A percentile compares a stretch with the other conserved stretches of the same genome.
phyloP scores from a whole-genome alignment of 495 filamentous ascomycete species.

The Stereocaulon alpinum region DNA sequence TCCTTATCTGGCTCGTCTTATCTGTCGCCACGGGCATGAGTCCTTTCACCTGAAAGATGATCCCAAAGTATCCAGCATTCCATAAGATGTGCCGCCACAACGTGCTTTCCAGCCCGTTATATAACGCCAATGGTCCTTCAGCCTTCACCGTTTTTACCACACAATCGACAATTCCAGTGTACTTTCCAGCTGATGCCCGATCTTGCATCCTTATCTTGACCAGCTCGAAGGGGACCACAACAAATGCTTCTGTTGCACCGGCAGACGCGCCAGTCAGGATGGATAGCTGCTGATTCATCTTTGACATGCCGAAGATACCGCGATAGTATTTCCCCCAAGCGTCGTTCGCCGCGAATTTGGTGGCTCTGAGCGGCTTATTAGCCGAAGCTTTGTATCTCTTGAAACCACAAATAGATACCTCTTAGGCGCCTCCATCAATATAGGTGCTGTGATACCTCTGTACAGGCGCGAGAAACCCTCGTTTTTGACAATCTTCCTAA shows the following conservation, averaged over 20 bases:
- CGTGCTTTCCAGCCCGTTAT: conserved; percentile 93
- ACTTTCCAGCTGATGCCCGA: conserved; percentile 85
- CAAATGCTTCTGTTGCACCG: conserved; percentile 90
- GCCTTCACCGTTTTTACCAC: conserved; percentile 72
- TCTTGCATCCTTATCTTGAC: conserved; percentile 97
- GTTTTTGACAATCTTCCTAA: conserved; percentile 86
- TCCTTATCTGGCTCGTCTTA: conserved; percentile 70
- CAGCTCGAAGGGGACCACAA: conserved; percentile 89
- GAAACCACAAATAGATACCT: conserved; percentile 29
- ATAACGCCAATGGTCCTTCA: conserved; percentile 81
- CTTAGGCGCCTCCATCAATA: conserved; percentile 98
- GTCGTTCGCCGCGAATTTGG: conserved; percentile 98
- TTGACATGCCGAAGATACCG: conserved; percentile 62
- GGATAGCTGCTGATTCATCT: conserved; percentile 85
- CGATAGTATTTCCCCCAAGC: conserved; percentile 92
- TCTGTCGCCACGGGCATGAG: conserved; percentile 67
- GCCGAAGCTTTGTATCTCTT: not conserved
- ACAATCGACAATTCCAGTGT: conserved; percentile 86
- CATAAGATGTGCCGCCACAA: conserved; percentile 95
- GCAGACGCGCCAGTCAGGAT: conserved; percentile 88
- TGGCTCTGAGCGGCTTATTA: conserved; percentile 48
- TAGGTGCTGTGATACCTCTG: conserved; percentile 89
- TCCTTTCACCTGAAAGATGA: conserved; percentile 88
- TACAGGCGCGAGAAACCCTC: conserved; percentile 89
- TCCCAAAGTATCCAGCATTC: conserved; percentile 97